These are phyloP conservation scores for Hypoxylon fuscum DNA, from an alignment of 495 filamentous ascomycete species.

Conservation along the genomic window DNA sequence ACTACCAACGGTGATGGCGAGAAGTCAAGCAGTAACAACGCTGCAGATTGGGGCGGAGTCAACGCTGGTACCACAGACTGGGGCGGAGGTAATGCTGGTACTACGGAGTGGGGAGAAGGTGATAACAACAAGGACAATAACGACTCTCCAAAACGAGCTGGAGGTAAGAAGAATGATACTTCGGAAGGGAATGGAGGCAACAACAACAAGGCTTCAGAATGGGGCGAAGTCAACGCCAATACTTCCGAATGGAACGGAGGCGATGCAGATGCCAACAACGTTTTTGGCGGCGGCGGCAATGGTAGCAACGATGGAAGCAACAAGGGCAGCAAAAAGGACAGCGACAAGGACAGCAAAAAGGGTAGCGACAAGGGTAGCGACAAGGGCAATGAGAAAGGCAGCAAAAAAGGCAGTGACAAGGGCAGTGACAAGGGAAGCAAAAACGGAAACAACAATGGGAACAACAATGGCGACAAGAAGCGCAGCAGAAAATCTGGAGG, in stretches of 20 bases:
- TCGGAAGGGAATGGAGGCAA: neutral
- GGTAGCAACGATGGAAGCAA: too few relatives aligned
- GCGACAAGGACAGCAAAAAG: slow-evolving; percentile 1
- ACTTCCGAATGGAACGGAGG: slow-evolving; percentile 10
- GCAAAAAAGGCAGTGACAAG: slow-evolving; percentile 3
- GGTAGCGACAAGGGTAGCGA: neutral
- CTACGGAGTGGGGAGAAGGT: neutral
- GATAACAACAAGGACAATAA: neutral
- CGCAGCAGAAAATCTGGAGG: neutral
- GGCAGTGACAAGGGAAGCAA: slow-evolving; percentile 2
- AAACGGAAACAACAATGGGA: slow-evolving; percentile 2
- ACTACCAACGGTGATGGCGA: neutral
- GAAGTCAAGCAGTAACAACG: neutral
- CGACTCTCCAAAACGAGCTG: neutral
- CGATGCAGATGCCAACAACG: slow-evolving; percentile 19
- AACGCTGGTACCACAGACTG: neutral
- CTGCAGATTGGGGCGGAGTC: neutral
- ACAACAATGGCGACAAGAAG: slow-evolving; percentile 16
- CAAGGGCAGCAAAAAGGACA: too few relatives aligned
- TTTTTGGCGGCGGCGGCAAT: neutral
- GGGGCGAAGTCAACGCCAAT: neutral
- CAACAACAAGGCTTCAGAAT: neutral
- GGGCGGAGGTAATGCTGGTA: neutral
- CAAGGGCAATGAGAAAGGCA: neutral
- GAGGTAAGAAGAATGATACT: neutral